A percentile compares a stretch with the other conserved stretches of the same genome.
Evolutionary conservation across 108 stramenopile genomes (phyloP).

Genomic region (Fragilaria crotonensis): DNA sequence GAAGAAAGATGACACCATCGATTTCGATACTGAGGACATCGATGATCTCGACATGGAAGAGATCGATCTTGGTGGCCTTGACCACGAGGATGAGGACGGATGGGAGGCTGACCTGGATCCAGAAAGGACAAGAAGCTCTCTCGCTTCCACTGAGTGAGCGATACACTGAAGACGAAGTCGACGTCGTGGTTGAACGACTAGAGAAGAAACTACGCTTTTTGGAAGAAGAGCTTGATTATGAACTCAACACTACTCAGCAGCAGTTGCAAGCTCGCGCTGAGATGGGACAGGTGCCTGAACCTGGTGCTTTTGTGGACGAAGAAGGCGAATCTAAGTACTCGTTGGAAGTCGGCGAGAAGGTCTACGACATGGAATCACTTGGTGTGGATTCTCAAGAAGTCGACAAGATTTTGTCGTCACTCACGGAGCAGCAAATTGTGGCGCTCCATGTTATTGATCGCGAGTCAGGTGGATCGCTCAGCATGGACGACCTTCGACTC

Average conservation of each 20-base stretch:
- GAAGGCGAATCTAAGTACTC: neutral
- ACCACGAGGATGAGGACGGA: slow-evolving; percentile 51
- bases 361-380: neutral
- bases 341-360: neutral
- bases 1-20: too few species aligned
- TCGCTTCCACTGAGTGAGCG: slow-evolving; percentile 28
- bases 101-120: slow-evolving; percentile 63
- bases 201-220: slow-evolving; percentile 15
- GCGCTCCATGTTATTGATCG: slow-evolving; percentile 18
- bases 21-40: slow-evolving; percentile 47
- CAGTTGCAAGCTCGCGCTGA: too few species aligned
- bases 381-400: slow-evolving; percentile 2
- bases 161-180: slow-evolving; percentile 61
- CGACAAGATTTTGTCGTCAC: slow-evolving; percentile 17
- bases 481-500: slow-evolving; percentile 19
- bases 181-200: slow-evolving; percentile 43
- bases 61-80: slow-evolving; percentile 3
- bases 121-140: slow-evolving; percentile 22
- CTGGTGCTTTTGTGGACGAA: slow-evolving; percentile 16
- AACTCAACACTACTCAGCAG: neutral
- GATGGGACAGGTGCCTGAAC: slow-evolving; percentile 7
- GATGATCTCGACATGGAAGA: slow-evolving; percentile 49
- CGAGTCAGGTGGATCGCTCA: neutral
- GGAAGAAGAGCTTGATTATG: neutral
- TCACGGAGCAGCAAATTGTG: slow-evolving; percentile 25